Percentiles rank a stretch among this genome's conserved stretches.
phyloP scores from a whole-genome alignment of 371 early-diverging fungal species.

The Zychaea mexicana region DNA sequence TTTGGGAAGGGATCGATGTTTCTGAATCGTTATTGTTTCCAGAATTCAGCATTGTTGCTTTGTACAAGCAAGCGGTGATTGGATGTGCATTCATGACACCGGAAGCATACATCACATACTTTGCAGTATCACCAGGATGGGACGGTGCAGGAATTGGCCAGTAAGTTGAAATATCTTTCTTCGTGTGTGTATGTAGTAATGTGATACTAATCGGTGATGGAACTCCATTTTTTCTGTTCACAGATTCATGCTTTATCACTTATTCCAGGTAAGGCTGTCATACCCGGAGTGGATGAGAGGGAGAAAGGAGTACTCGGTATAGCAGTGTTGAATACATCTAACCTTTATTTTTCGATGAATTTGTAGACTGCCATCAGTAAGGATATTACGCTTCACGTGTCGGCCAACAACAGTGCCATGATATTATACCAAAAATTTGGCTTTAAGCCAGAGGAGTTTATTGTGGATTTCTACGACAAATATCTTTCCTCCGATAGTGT shows the following conservation, averaged over 20 bases:
- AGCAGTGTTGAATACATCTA: neutral
- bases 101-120: slow-evolving; percentile 89
- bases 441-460: slow-evolving; percentile 93
- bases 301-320: no score
- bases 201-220: neutral
- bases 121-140: slow-evolving; percentile 90
- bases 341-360: neutral
- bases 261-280: slow-evolving; percentile 66
- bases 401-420: slow-evolving; percentile 94
- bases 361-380: slow-evolving; percentile 62
- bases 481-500: slow-evolving; percentile 81
- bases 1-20: slow-evolving; percentile 96
- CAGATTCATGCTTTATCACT: slow-evolving; percentile 83
- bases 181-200: neutral
- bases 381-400: slow-evolving; percentile 93
- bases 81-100: slow-evolving; percentile 96
- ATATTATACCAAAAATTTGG: slow-evolving; percentile 93
- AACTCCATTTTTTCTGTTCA: no score
- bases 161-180: slow-evolving; percentile 35
- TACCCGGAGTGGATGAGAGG: neutral
- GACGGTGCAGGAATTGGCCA: slow-evolving; percentile 82
- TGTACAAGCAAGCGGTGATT: slow-evolving; percentile 78
- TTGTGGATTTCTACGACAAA: slow-evolving; percentile 90
- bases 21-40: slow-evolving; percentile 85
- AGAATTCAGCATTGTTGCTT: slow-evolving; percentile 85